Base-by-base conservation (phyloP, 176 grass and related monocot genomes). In the Carex pumila region DNA sequence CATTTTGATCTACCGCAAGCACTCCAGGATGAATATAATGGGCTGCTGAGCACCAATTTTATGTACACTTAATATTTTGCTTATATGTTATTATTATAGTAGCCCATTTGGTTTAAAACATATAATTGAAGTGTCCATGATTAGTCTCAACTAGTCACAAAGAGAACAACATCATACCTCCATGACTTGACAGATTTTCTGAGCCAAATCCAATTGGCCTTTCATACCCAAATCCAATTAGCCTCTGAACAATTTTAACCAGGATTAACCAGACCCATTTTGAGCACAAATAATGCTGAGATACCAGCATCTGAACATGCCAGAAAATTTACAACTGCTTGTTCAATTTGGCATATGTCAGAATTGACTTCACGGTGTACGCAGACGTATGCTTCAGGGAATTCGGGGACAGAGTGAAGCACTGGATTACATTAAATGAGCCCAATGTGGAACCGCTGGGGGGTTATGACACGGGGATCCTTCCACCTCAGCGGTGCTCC, bases 341-440 rank as follows among this genome's bases (percentile, higher is more conserved):
- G 15, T 7, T 61, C n/a, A 61, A 21, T 65, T 30, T 66, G 10
- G 10, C 12, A 37, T 37, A 18, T 37, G 81, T 67, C 91, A 97
- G 94, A 80, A 89, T 93, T 8, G 94, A 97, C 72, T 97, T 85
- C 79, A 77, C 67, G 0, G 83, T 86, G 0, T 97, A 91, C 13
- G 91, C 89, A 1, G 79, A 93, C 0, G 81, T 85, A 15, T 97
- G 94, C 89, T 97, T 93, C 60, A 15, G 84, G n/a, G 89, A 81
- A 64, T 97, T 91, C 3, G 94, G 89, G 0, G 91, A 97, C 68
- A 86, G 91, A 85, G 91, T 97, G 63, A 93, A 91, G 57, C 6
- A 89, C 19, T 97, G 91, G 94, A 61, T 81, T 3, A 93, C 91
- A 2, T 19, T 97, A 0, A 93, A 93, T 4, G 94, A 93, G 77